Evolutionary conservation across 306 rosid species (phyloP), one percentile per base, ranked within the genome.

Genomic region (Quercus robur): DNA sequence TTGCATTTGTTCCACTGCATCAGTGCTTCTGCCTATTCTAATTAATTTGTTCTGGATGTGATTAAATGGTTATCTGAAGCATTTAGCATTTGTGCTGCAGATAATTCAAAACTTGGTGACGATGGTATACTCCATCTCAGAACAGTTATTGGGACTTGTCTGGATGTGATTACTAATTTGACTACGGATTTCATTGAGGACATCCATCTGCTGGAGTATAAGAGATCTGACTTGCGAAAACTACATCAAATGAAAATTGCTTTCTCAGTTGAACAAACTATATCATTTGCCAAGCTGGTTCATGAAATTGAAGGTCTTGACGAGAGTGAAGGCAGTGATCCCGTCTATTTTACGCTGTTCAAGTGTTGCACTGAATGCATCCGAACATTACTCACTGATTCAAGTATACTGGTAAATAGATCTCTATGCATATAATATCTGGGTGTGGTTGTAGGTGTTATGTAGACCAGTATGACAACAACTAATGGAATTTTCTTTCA

Each of bases 261-360:
- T 71, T 93, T 93, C 87, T 90, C 87, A 83, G 88, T 90, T 63
- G 97, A 95, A 70, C 98, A 93, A 85, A 87, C 79, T 78, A 73
- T 91, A 84, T 87, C 81, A 80, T 80, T 90, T 83, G 86, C 91
- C 41, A 91, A 90, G 85, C 82, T 89, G 79, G 85, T 85, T 78
- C 86, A 89, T 82, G 90, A 85, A 70, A 82, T 85, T 30, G 80
- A 83, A 62, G 80, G 78, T 77, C 83, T 81, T 67, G 86, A 78
- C 62, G 87, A 77, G 74, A 77, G 81, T 63, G 74, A 82, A 54
- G 88, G 86, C 79, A 77, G 76, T 35, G 86, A 82, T 78, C 77
- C 79, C 3, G 20, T 79, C 67, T 68, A 71, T 82, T 81, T 74
- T 86, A 63, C 78, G 75, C 78, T 83, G 51, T 76, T 91, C 75